Percentiles rank a stretch among this genome's conserved stretches.
These are phyloP conservation scores for Asterionellopsis glacialis DNA, from an alignment of 108 stramenopile genomes.

Conservation along the genomic window DNA sequence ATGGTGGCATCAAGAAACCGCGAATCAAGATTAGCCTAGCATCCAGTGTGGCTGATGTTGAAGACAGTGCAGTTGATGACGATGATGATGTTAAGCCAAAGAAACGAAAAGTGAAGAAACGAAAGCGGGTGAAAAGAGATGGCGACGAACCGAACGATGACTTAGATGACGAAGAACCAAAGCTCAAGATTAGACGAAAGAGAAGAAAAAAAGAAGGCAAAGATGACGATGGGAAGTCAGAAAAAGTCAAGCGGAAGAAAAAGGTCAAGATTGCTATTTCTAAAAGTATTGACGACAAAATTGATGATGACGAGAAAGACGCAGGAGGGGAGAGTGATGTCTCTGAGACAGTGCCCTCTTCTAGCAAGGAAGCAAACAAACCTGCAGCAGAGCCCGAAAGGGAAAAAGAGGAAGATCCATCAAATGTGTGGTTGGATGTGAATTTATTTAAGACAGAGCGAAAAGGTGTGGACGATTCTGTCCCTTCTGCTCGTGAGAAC, in stretches of 20 bases:
- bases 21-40: constrained; percentile 47
- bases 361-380: too few species aligned
- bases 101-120: constrained; percentile 19
- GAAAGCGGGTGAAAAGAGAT: constrained; percentile 19
- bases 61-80: not conserved
- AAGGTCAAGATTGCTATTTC: not conserved
- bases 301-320: constrained; percentile 9
- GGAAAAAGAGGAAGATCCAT: not conserved
- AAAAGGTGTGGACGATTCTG: constrained; percentile 37
- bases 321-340: not conserved
- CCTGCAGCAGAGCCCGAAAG: not conserved
- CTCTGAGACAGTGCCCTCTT: constrained; percentile 7
- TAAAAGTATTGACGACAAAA: not conserved
- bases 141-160: constrained; percentile 14
- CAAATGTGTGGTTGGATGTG: constrained; percentile 25
- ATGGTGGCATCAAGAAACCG: constrained; percentile 42
- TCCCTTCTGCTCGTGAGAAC: constrained; percentile 42
- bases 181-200: constrained; percentile 5
- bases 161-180: constrained; percentile 7
- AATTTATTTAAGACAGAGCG: constrained; percentile 33
- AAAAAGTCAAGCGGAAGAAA: not conserved
- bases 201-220: constrained; percentile 6
- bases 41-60: constrained; percentile 2
- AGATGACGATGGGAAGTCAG: not conserved
- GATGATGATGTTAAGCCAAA: constrained; percentile 6